Conservation (phyloP, 345 rosid species). For the Citrus sp. region DNA sequence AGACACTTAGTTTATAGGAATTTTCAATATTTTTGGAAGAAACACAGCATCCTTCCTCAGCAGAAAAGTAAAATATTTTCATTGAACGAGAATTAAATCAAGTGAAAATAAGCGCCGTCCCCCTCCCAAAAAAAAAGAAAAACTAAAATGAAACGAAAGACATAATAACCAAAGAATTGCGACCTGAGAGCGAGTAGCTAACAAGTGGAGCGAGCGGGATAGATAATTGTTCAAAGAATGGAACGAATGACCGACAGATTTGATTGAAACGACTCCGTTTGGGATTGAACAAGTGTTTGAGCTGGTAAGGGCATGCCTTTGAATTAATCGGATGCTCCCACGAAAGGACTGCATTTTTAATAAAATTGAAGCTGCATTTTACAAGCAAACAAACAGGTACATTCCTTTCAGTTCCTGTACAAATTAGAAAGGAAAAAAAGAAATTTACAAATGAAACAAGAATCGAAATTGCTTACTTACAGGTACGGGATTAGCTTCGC, state of each 20-base stretch:
- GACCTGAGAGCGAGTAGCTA: conserved; percentile 13
- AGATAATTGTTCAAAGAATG: conserved; percentile 7
- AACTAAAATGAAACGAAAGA: no score
- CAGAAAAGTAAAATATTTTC: neutral
- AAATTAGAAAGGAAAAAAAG: neutral
- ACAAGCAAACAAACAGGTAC: neutral
- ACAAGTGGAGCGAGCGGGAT: conserved; percentile 12
- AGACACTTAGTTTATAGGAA: neutral
- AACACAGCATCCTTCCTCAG: no score
- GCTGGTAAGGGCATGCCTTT: conserved; percentile 18
- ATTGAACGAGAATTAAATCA: neutral
- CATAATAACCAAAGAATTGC: neutral
- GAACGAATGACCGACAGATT: conserved; percentile 8
- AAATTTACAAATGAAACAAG: neutral
- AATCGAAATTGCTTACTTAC: neutral
- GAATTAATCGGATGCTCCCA: conserved; percentile 24
- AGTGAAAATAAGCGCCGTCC: neutral
- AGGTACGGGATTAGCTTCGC: neutral
- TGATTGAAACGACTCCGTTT: neutral
- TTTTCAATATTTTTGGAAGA: neutral
- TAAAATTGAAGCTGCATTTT: neutral
- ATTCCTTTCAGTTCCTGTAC: neutral
- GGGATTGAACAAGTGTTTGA: conserved; percentile 12
- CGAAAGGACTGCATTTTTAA: conserved; percentile 35
- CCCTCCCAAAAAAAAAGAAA: neutral